Evolutionary conservation across 2,329 filamentous ascomycete genomes (phyloP).

Genomic region (Claviceps spartinae): DNA sequence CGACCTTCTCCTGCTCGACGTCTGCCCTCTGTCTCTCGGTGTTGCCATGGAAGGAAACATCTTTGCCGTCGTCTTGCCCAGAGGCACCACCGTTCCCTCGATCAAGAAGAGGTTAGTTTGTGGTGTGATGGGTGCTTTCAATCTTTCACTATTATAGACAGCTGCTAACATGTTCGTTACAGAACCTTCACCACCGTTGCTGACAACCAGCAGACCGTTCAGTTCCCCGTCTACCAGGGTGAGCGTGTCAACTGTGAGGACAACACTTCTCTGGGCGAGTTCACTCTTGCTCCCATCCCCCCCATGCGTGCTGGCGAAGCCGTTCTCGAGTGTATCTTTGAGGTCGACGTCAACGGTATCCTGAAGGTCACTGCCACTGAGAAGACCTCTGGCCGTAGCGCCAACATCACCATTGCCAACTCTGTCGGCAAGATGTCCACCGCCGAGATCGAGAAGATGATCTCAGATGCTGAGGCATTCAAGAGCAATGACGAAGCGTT

Average conservation of each 20-base stretch:
- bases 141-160: background rate
- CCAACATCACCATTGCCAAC: conserved; percentile 99
- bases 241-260: conserved; percentile 97
- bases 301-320: conserved; percentile 89
- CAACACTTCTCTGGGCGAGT: conserved; percentile 96
- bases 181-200: conserved; percentile 76
- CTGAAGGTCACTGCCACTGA: conserved; percentile 98
- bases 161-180: background rate
- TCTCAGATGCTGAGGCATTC: conserved; percentile 94
- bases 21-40: conserved; percentile 91
- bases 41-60: conserved; percentile 99
- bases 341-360: conserved; percentile 99
- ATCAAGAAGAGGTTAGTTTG: conserved; percentile 55
- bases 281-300: conserved; percentile 81
- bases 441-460: conserved; percentile 94
- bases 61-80: conserved; percentile 83
- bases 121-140: background rate
- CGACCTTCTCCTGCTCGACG: conserved; percentile 90
- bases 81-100: conserved; percentile 36
- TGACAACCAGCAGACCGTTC: conserved; percentile 51
- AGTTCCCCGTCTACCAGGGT: conserved; percentile 91
- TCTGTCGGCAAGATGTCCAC: conserved; percentile 96
- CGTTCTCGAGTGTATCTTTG: conserved; percentile 94
- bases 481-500: conserved; percentile 96
- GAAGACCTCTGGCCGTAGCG: conserved; percentile 94